Evolutionary conservation across 225 moss, liverwort and hornwort species (phyloP).

Genomic region (Lunularia cruciata): DNA sequence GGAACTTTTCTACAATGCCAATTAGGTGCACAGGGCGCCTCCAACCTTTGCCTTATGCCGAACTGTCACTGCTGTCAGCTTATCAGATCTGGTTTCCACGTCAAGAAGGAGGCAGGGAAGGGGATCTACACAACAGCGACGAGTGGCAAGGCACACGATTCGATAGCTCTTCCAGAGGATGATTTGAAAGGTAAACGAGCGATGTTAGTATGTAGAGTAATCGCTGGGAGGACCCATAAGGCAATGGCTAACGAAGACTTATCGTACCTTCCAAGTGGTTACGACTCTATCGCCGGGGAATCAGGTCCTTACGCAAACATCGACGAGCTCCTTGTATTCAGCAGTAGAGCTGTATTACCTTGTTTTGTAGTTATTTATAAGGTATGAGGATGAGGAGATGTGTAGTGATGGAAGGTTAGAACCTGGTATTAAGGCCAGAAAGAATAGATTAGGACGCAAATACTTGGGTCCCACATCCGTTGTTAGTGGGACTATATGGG

Average conservation of each 20-base stretch:
- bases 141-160: slow-evolving; percentile 80
- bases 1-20: slow-evolving; percentile 71
- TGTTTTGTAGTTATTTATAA: slow-evolving; percentile 91
- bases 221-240: slow-evolving; percentile 75
- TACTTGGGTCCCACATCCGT: no score
- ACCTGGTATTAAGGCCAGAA: no score
- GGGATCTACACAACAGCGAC: slow-evolving; percentile 84
- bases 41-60: slow-evolving; percentile 68
- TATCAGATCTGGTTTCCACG: slow-evolving; percentile 68
- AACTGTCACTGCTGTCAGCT: slow-evolving; percentile 78
- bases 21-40: slow-evolving; percentile 69
- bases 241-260: slow-evolving; percentile 43
- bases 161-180: slow-evolving; percentile 54
- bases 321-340: slow-evolving; percentile 76
- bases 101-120: slow-evolving; percentile 44
- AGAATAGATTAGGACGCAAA: no score
- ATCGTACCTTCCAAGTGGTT: slow-evolving; percentile 55
- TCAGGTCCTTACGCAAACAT: slow-evolving; percentile 57
- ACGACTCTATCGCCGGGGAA: slow-evolving; percentile 67
- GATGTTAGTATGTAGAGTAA: slow-evolving; percentile 90
- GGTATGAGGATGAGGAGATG: no score
- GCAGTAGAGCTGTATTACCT: slow-evolving; percentile 72
- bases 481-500: no score
- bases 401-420: no score
- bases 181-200: slow-evolving; percentile 71